Conservation (phyloP, 306 rosid species). For the Dryas alaskensis region DNA sequence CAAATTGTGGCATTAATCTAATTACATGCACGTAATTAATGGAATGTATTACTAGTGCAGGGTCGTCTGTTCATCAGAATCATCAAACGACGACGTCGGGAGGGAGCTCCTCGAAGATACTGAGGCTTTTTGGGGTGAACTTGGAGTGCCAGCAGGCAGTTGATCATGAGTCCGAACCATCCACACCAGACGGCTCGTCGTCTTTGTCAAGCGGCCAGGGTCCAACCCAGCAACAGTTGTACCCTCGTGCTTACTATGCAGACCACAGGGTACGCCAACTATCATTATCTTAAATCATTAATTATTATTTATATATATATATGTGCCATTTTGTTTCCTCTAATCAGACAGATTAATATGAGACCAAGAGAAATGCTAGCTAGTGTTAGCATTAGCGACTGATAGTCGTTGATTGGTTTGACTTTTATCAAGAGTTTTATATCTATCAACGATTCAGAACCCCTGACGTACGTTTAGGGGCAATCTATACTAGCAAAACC, state of each 20-base stretch:
- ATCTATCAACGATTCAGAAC: not conserved
- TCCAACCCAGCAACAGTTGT: slow-evolving; percentile 36
- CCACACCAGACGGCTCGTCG: slow-evolving; percentile 43
- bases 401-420: not conserved
- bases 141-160: slow-evolving; percentile 68
- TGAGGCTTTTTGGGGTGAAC: slow-evolving; percentile 91
- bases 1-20: not conserved
- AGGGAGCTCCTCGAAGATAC: slow-evolving; percentile 69
- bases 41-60: slow-evolving; percentile 26
- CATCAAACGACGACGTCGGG: slow-evolving; percentile 39
- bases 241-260: slow-evolving; percentile 38
- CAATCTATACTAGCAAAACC: too few relatives aligned
- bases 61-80: slow-evolving; percentile 32
- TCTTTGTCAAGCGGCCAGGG: slow-evolving; percentile 39
- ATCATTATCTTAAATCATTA: not conserved
- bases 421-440: not conserved
- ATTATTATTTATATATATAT: too few relatives aligned
- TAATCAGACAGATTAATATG: slow-evolving; percentile 34
- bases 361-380: not conserved
- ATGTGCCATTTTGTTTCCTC: slow-evolving; percentile 31
- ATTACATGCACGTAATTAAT: slow-evolving; percentile 40
- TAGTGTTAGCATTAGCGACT: too few relatives aligned
- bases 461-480: not conserved
- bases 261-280: slow-evolving; percentile 60
- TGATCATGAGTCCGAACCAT: slow-evolving; percentile 45